A percentile compares a stretch with the other conserved stretches of the same genome.
phyloP scores from a whole-genome alignment of 1,139 yeast genomes.

The Protomyces inundatus region DNA sequence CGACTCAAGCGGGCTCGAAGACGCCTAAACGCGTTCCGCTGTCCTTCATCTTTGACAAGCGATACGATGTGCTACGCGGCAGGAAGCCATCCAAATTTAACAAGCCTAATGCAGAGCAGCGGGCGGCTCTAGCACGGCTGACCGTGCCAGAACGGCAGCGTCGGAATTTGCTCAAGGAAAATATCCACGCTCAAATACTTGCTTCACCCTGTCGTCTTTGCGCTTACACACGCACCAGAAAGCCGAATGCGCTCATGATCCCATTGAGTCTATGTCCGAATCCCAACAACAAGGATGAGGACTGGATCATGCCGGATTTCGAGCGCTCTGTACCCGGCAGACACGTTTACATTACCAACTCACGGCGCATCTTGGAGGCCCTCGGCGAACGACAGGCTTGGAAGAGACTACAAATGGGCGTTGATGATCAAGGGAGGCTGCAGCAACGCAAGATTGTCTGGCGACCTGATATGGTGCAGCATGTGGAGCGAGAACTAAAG shows the following conservation, averaged over 20 bases:
- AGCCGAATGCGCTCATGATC: constrained; percentile 3
- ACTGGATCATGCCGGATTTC: constrained; percentile 20
- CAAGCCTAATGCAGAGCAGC: not conserved
- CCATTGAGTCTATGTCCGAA: constrained; percentile 4
- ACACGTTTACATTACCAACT: not conserved
- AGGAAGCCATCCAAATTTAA: not conserved
- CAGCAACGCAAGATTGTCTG: constrained; percentile 3
- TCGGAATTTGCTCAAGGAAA: not conserved
- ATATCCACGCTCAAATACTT: not conserved
- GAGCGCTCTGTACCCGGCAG: not conserved
- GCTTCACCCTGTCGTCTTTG: constrained; percentile 19
- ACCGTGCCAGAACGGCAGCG: not conserved
- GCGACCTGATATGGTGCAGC: constrained; percentile 12
- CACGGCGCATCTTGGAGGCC: not conserved
- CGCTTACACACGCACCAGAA: constrained; percentile 1
- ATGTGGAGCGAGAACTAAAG: constrained; percentile 11
- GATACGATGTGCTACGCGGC: not conserved
- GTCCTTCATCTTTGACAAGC: not conserved
- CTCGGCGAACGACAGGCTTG: constrained; percentile 3
- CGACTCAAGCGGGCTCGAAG: too few relatives aligned
- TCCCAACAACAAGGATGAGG: not conserved
- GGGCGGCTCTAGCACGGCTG: not conserved
- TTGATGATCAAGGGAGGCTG: too few relatives aligned
- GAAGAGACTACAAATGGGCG: not conserved
- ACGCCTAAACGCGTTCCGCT: too few relatives aligned